phyloP scores from a whole-genome alignment of 148 eudicot genomes.

The Amaranthus palmeri region DNA sequence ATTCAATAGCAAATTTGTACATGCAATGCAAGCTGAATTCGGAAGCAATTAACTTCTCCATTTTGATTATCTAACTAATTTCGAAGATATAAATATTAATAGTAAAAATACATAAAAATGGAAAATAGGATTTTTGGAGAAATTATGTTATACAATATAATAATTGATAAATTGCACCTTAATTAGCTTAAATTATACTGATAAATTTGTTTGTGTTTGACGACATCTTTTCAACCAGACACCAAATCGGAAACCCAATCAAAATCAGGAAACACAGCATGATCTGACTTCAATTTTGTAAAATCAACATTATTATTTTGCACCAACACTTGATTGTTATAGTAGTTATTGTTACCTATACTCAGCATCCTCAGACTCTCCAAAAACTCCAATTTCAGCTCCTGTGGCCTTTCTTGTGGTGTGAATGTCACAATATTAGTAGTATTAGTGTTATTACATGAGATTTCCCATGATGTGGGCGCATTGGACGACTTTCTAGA shows the following conservation, averaged over 20 bases:
- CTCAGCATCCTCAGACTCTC: constrained; percentile 18
- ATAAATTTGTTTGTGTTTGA: no score
- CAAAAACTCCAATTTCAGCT: constrained; percentile 9
- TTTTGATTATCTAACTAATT: no score
- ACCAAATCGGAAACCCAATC: constrained; percentile 26
- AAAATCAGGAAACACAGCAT: not conserved
- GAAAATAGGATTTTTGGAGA: no score
- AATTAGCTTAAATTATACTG: no score
- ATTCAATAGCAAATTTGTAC: no score
- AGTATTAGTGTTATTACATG: not conserved
- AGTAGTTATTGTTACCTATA: constrained; percentile 4
- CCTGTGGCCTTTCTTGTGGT: not conserved
- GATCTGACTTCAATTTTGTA: constrained; percentile 3
- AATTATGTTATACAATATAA: no score
- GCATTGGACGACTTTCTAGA: not conserved
- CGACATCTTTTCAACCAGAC: not conserved
- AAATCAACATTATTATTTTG: not conserved
- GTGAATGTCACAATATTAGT: not conserved
- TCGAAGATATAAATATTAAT: no score
- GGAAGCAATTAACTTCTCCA: no score
- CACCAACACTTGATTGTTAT: not conserved
- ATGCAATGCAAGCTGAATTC: no score
- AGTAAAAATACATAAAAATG: no score
- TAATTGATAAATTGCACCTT: no score
- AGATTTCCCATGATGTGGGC: not conserved